Base-by-base conservation (phyloP, 176 grass and related monocot genomes). In the Lolium rigidum region DNA sequence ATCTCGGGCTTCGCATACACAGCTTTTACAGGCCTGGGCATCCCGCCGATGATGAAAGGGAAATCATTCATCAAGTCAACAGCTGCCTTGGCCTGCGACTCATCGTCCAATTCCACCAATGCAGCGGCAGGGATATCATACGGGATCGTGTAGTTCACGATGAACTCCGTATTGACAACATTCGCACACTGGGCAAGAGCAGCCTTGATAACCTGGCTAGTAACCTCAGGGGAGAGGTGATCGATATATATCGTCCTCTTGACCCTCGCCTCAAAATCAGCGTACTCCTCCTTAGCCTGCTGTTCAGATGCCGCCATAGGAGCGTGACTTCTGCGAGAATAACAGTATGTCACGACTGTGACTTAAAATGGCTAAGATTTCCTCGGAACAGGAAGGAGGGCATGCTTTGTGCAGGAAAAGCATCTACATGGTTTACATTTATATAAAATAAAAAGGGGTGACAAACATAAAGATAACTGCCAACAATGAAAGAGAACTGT, bases 1-100 rank as follows among this genome's bases (percentile, higher is more conserved):
- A 93, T 93, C 31, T 86, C 86, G 7, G 79, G 49, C 43, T 76
- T 93, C 1, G 92, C 86, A 47, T 31, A 20, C 14, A 5, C 55
- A 69, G 88, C 88, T 21, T 39, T 93, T 22, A 93, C 86, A 20
- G 86, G 92, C 86, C 92, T 93, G 13, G 86, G 86, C 92, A 88
- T 90, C 37, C 92, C 92, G 21, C 82, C 71, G 39, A 93, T 86
- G 18, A 93, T 93, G 86, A 93, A 93, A 16, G 88, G 88, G 20
- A 88, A 93, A 79, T 86, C 69, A 69, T 65, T 79, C 86, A 93
- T 90, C 67, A 86, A 28, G 3, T 87, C 77, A 3, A 93, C 61
- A n/a, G 50, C 41, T 5, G 78, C 90, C 86, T 80, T 82, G 10
- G 86, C 86, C 38, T 93, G 88, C 10, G 15, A 48, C 61, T 76